Conservation (phyloP, 2,329 filamentous ascomycete genomes). For the Cladorrhinum sp. region DNA sequence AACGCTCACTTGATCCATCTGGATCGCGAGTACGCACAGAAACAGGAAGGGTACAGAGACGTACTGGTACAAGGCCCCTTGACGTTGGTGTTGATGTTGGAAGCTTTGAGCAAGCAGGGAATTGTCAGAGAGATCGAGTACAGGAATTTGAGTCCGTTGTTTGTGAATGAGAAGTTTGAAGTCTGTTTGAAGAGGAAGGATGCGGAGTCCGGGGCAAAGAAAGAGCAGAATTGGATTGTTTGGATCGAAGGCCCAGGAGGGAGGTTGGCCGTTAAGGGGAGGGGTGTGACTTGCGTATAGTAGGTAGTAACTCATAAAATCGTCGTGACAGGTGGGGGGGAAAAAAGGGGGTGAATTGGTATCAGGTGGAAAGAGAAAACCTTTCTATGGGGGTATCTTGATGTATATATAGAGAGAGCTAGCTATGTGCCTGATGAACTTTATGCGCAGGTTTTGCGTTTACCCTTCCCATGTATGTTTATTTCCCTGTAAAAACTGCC, state of each 20-base stretch:
- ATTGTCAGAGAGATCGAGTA: slow-evolving; percentile 59
- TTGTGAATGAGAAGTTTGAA: slow-evolving; percentile 66
- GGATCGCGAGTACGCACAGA: slow-evolving; percentile 65
- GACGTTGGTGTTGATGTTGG: slow-evolving; percentile 71
- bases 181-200: slow-evolving; percentile 60
- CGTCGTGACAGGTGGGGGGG: too few relatives aligned
- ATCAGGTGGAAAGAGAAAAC: too few relatives aligned
- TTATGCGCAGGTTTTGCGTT: background rate
- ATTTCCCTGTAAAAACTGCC: background rate
- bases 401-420: background rate
- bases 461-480: too few relatives aligned
- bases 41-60: slow-evolving; percentile 70
- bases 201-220: slow-evolving; percentile 37
- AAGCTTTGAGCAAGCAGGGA: slow-evolving; percentile 52
- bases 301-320: too few relatives aligned
- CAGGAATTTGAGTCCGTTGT: slow-evolving; percentile 77
- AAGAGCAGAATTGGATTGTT: slow-evolving; percentile 51
- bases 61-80: slow-evolving; percentile 87
- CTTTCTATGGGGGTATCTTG: background rate
- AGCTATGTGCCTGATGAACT: background rate
- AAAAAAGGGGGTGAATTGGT: too few relatives aligned
- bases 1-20: slow-evolving; percentile 93
- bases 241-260: slow-evolving; percentile 64
- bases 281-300: slow-evolving; percentile 13
- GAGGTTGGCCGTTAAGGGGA: slow-evolving; percentile 61